A percentile compares a stretch with the other conserved stretches of the same genome.
These are phyloP conservation scores for Eutrema yunnanense DNA, from an alignment of 345 rosid species.

Conservation along the genomic window DNA sequence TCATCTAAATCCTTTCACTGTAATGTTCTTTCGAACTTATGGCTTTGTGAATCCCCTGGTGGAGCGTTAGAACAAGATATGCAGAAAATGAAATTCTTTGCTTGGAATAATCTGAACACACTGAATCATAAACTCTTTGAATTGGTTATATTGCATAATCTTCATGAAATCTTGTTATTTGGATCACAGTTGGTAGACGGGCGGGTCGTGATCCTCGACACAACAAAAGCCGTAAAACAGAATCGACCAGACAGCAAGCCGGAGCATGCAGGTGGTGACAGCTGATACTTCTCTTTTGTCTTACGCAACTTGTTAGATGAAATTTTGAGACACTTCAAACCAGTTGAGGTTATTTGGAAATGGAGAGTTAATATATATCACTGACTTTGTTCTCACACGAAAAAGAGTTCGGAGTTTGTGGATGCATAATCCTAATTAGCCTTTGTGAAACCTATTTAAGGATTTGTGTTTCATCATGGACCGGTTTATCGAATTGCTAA, in stretches of 20 bases:
- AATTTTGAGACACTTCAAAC: not conserved
- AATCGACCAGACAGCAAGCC: conserved; percentile 13
- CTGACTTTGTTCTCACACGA: not conserved
- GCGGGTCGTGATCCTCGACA: conserved; percentile 45
- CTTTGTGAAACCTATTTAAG: no score
- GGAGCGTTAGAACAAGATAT: not conserved
- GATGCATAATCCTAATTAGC: no score
- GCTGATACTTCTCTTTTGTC: conserved; percentile 18
- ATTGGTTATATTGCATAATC: not conserved
- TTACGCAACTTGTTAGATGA: not conserved
- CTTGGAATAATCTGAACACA: not conserved
- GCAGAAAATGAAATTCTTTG: not conserved
- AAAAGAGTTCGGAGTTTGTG: no score
- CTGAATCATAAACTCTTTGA: not conserved
- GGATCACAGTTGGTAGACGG: conserved; percentile 56
- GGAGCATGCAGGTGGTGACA: conserved; percentile 11
- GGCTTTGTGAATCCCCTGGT: not conserved
- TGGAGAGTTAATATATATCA: not conserved
- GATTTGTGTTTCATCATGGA: no score
- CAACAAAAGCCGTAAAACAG: not conserved
- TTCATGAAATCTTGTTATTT: not conserved
- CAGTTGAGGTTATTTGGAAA: not conserved
- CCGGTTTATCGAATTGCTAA: no score
- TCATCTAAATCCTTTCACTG: not conserved
- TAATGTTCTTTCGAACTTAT: not conserved